Evolutionary conservation across 2,329 filamentous ascomycete genomes (phyloP).

Genomic region (Colletotrichum magnum): DNA sequence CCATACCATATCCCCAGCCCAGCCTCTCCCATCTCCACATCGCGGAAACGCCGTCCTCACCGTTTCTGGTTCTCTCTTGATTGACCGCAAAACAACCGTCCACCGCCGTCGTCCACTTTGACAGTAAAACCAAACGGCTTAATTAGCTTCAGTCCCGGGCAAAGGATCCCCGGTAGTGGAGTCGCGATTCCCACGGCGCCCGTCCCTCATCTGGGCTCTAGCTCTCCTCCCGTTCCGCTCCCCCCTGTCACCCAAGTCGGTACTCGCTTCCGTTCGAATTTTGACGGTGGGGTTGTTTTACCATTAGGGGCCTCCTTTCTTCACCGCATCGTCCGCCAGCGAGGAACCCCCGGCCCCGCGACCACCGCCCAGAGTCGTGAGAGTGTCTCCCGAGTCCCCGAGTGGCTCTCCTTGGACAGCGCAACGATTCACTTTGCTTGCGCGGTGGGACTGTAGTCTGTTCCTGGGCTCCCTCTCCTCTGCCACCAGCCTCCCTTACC

Average conservation of each 20-base stretch:
- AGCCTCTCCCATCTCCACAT: conserved; percentile 20
- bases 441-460: conserved; percentile 13
- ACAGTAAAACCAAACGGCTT: not conserved
- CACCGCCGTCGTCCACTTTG: conserved; percentile 31
- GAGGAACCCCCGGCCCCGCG: conserved; percentile 18
- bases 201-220: conserved; percentile 21
- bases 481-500: conserved; percentile 32
- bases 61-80: not conserved
- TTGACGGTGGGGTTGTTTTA: conserved; percentile 33
- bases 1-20: not conserved
- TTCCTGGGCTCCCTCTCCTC: conserved; percentile 29
- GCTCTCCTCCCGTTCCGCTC: conserved; percentile 10
- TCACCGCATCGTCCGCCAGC: conserved; percentile 39
- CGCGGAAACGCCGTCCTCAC: conserved; percentile 10
- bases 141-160: not conserved
- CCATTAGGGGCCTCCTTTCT: conserved; percentile 30
- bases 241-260: conserved; percentile 36
- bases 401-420: conserved; percentile 28
- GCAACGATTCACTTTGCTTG: conserved; percentile 11
- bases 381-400: not conserved
- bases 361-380: conserved; percentile 19
- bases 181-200: conserved; percentile 17
- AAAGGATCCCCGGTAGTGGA: conserved; percentile 2
- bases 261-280: conserved; percentile 34
- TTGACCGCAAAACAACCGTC: conserved; percentile 8